Evolutionary conservation across 2,329 filamentous ascomycete genomes (phyloP).

Genomic region (Claviceps arundinis): DNA sequence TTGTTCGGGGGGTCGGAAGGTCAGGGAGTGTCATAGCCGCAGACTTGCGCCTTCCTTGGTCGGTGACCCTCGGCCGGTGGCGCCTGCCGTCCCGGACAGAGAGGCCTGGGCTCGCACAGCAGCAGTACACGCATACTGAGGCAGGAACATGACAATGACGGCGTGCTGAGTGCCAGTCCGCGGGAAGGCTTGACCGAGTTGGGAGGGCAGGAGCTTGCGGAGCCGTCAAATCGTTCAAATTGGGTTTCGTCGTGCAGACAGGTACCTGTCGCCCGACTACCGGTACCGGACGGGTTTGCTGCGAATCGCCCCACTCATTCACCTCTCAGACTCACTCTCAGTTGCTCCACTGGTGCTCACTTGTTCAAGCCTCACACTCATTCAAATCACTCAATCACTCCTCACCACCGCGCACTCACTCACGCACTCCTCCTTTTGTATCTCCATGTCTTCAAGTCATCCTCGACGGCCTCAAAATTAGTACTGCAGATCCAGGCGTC

Average conservation of each 20-base stretch:
- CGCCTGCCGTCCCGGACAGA: slow-evolving; percentile 2
- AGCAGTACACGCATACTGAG: neutral
- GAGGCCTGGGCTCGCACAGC: neutral
- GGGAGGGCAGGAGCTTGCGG: no score
- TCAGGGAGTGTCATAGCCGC: neutral
- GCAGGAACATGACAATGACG: slow-evolving; percentile 1
- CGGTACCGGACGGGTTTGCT: no score
- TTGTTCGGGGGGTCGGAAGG: neutral
- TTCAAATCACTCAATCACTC: neutral
- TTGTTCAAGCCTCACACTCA: neutral
- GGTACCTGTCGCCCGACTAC: no score
- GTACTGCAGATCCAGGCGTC: no score
- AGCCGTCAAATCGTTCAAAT: no score
- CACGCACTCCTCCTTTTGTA: neutral
- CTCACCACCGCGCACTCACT: neutral
- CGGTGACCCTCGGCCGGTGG: slow-evolving; percentile 1
- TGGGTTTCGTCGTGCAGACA: no score
- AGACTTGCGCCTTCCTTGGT: neutral
- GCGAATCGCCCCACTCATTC: no score
- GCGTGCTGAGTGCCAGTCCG: neutral
- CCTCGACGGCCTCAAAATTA: no score
- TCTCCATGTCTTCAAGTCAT: no score
- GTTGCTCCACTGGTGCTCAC: neutral
- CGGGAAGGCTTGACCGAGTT: no score
- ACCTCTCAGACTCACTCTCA: no score